A percentile compares a stretch with the other conserved stretches of the same genome.
These are phyloP conservation scores for Teratosphaeria zuluensis DNA, from an alignment of 2,329 filamentous ascomycete genomes.

Conservation along the genomic window DNA sequence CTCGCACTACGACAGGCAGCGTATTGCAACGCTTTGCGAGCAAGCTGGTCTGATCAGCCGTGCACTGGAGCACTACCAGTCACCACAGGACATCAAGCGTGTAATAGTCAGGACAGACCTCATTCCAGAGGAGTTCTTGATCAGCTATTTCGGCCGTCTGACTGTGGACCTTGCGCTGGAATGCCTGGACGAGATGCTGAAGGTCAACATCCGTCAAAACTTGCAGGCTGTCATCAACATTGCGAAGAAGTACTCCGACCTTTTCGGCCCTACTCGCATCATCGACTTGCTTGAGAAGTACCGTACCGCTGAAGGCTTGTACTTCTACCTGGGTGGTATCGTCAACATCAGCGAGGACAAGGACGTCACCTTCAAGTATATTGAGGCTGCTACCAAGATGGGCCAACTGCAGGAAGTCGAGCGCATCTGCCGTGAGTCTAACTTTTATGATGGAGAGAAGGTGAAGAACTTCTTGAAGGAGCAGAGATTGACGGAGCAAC, in stretches of 20 bases:
- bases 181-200: constrained; percentile 92
- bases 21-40: constrained; percentile 85
- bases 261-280: constrained; percentile 75
- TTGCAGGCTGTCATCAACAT: constrained; percentile 90
- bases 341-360: constrained; percentile 93
- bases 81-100: constrained; percentile 81
- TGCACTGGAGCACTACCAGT: constrained; percentile 89
- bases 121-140: constrained; percentile 83
- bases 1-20: constrained; percentile 84
- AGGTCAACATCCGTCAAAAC: constrained; percentile 93
- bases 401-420: constrained; percentile 92
- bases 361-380: constrained; percentile 98
- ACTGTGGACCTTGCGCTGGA: constrained; percentile 93
- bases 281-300: constrained; percentile 97
- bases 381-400: constrained; percentile 91
- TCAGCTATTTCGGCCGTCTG: constrained; percentile 85
- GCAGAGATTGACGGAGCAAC: constrained; percentile 79
- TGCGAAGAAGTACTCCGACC: constrained; percentile 94
- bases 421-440: constrained; percentile 91
- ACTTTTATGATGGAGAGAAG: constrained; percentile 5
- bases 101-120: constrained; percentile 77
- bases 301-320: constrained; percentile 90
- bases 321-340: constrained; percentile 96
- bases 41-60: constrained; percentile 64
- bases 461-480: constrained; percentile 99